These are phyloP conservation scores for Trametes punicea DNA, from an alignment of 768 basidiomycete species.

Conservation along the genomic window DNA sequence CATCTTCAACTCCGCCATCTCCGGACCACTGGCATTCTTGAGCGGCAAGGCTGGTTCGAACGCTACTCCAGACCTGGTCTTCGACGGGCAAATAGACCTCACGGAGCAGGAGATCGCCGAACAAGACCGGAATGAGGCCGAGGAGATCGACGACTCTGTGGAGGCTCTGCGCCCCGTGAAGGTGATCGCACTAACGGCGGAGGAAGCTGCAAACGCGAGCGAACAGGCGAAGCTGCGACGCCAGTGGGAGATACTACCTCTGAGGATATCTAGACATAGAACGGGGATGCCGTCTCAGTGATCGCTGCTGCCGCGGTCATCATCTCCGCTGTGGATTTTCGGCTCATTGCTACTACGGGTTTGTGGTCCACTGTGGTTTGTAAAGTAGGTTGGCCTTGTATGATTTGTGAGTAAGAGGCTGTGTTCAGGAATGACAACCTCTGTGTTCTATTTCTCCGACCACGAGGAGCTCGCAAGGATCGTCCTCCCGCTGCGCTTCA, in stretches of 20 bases:
- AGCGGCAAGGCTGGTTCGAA: slow-evolving; percentile 30
- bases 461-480: too few species aligned
- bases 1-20: slow-evolving; percentile 60
- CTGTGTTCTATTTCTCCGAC: too few species aligned
- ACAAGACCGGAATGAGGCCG: slow-evolving; percentile 74
- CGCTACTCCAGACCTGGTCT: slow-evolving; percentile 63
- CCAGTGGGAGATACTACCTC: slow-evolving; percentile 46
- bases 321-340: not conserved
- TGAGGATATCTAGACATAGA: slow-evolving; percentile 34
- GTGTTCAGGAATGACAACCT: too few species aligned
- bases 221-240: slow-evolving; percentile 39
- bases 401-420: too few species aligned
- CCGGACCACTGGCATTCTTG: slow-evolving; percentile 54
- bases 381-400: too few species aligned
- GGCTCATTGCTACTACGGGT: not conserved
- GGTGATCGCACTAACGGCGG: slow-evolving; percentile 44
- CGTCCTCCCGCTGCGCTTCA: too few species aligned
- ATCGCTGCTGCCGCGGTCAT: too few species aligned
- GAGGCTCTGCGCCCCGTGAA: slow-evolving; percentile 54
- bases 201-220: slow-evolving; percentile 33
- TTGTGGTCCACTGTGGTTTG: not conserved
- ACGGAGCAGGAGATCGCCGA: slow-evolving; percentile 77
- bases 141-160: slow-evolving; percentile 71
- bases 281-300: slow-evolving; percentile 14
- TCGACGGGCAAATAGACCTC: slow-evolving; percentile 61